A percentile compares a stretch with the other conserved stretches of the same genome.
Evolutionary conservation across 768 basidiomycete genomes (phyloP).

Genomic region (Tephrocybe sp.): DNA sequence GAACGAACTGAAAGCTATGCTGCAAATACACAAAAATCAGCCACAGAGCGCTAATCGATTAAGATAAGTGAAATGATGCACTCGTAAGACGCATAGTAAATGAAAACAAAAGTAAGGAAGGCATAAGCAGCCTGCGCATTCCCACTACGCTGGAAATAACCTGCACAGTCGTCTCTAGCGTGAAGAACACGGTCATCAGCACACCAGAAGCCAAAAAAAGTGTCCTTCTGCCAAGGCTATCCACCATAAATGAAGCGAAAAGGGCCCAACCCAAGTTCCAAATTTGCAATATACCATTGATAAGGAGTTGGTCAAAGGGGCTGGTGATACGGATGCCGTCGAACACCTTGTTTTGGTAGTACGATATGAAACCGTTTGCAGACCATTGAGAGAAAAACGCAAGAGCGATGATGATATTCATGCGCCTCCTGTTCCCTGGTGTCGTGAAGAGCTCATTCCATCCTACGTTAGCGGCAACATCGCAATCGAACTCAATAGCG

Average conservation of each 20-base stretch:
- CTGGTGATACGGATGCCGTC: too few species aligned
- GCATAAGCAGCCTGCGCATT: not conserved
- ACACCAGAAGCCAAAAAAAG: not conserved
- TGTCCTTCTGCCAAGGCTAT: constrained; percentile 32
- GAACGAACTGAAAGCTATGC: constrained; percentile 29
- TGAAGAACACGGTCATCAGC: constrained; percentile 36
- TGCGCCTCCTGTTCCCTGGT: constrained; percentile 49
- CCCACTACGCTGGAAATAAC: not conserved
- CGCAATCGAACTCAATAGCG: too few species aligned
- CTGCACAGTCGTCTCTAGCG: constrained; percentile 47
- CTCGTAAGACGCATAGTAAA: too few species aligned
- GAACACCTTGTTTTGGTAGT: too few species aligned
- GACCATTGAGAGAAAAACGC: constrained; percentile 30
- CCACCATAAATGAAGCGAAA: constrained; percentile 45
- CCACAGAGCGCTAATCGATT: constrained; percentile 12
- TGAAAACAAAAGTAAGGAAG: too few species aligned
- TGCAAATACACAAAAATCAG: not conserved
- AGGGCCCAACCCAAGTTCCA: constrained; percentile 55
- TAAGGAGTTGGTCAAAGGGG: constrained; percentile 31
- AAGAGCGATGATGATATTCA: constrained; percentile 55
- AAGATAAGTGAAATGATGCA: constrained; percentile 15
- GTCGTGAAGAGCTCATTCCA: constrained; percentile 44
- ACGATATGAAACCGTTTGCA: too few species aligned
- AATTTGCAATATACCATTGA: constrained; percentile 52
- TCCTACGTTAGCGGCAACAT: too few species aligned